Evolutionary conservation across 2,329 filamentous ascomycete species (phyloP).

Genomic region (Venturiaceae sp.): DNA sequence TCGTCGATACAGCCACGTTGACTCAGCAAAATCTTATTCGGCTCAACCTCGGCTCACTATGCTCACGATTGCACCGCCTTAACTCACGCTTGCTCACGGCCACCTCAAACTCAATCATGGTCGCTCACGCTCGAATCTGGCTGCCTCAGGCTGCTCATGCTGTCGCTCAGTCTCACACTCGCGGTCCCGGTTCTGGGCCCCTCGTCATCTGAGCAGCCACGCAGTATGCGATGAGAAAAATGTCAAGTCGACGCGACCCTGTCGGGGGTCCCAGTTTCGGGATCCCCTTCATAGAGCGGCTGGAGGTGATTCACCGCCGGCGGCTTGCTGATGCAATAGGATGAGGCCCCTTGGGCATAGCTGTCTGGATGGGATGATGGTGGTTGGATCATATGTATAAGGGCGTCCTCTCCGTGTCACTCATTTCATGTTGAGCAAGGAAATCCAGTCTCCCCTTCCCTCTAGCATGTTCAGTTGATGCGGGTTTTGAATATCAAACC

Average conservation of each 20-base stretch:
- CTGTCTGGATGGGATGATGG: conserved; percentile 7
- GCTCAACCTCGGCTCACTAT: too few relatives aligned
- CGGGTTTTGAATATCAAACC: conserved; percentile 6
- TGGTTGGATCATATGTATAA: conserved; percentile 6
- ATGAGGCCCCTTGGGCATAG: conserved; percentile 5
- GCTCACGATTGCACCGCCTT: conserved; percentile 12
- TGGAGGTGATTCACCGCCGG: conserved; percentile 7
- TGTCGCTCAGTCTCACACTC: conserved; percentile 7
- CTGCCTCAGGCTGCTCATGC: conserved; percentile 7
- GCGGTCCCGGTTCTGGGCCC: conserved; percentile 6
- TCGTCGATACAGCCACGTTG: conserved; percentile 13
- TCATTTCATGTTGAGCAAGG: conserved; percentile 7
- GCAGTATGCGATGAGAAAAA: conserved; percentile 7
- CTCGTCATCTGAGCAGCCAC: conserved; percentile 6
- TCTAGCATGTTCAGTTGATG: conserved; percentile 5
- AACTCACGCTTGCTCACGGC: conserved; percentile 12
- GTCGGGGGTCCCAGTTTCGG: conserved; percentile 6
- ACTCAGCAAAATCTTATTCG: conserved; percentile 12
- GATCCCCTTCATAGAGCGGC: conserved; percentile 7
- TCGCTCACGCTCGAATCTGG: conserved; percentile 7
- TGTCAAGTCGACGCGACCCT: conserved; percentile 7
- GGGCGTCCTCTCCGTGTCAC: conserved; percentile 7
- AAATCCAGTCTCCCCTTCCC: conserved; percentile 6
- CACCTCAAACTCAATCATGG: conserved; percentile 9
- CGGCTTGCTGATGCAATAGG: conserved; percentile 7